These are phyloP conservation scores for Dendrostoma leiphaemia DNA, from an alignment of 2,329 filamentous ascomycete species.

Conservation along the genomic window DNA sequence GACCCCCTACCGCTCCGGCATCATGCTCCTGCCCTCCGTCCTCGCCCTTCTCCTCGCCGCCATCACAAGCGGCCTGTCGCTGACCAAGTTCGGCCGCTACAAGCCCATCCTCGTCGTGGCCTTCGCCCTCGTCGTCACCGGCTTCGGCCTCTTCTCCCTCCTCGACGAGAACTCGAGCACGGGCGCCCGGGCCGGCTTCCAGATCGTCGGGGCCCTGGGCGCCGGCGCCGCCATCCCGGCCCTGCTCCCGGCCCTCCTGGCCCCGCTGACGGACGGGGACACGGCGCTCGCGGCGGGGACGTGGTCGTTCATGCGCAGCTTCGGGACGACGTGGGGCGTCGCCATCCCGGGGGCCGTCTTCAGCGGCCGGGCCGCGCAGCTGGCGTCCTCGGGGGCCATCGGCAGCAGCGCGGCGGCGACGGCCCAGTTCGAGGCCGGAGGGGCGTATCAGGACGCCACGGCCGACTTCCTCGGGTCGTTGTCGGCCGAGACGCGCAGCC, in stretches of 20 bases:
- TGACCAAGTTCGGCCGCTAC: conserved; percentile 22
- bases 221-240: too few species aligned
- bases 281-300: conserved; percentile 36
- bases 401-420: conserved; percentile 15
- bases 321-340: conserved; percentile 47
- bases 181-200: neutral
- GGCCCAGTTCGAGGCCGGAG: neutral
- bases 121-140: neutral
- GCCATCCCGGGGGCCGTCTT: conserved; percentile 43
- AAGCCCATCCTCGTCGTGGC: conserved; percentile 24
- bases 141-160: neutral
- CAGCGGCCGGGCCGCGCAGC: conserved; percentile 23
- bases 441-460: neutral
- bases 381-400: conserved; percentile 14
- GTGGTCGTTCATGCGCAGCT: conserved; percentile 44
- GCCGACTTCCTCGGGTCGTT: neutral
- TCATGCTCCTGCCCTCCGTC: conserved; percentile 24
- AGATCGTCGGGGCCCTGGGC: neutral
- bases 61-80: conserved; percentile 15
- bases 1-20: conserved; percentile 26
- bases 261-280: conserved; percentile 35
- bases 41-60: conserved; percentile 6
- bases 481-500: neutral
- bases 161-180: neutral
- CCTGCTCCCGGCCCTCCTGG: conserved; percentile 44